Evolutionary conservation across 208 protist species (phyloP).

Genomic region (Acanthamoeba castellanii): DNA sequence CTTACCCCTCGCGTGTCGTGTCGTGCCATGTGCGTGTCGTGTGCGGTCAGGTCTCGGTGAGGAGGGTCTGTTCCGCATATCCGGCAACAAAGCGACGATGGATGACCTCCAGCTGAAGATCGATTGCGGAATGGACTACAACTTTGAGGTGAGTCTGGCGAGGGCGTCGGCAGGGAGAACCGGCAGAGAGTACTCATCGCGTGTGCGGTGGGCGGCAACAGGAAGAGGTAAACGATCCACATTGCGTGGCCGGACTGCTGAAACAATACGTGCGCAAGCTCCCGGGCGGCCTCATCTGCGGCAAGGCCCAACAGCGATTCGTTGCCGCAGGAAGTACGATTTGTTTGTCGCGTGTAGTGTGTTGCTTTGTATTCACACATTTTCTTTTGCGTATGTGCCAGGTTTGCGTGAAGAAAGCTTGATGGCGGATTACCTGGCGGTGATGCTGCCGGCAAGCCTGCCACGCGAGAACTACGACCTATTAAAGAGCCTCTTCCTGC

Average conservation of each 20-base stretch:
- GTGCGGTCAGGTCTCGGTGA: constrained; percentile 15
- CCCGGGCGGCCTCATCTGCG: constrained; percentile 5
- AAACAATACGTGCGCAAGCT: constrained; percentile 69
- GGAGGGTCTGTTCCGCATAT: constrained; percentile 65
- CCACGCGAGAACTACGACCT: constrained; percentile 60
- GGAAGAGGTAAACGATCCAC: constrained; percentile 60
- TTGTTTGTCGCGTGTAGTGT: not conserved
- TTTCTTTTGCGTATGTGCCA: not conserved
- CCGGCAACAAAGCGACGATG: constrained; percentile 54
- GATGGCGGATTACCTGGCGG: constrained; percentile 49
- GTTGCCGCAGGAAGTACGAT: constrained; percentile 21
- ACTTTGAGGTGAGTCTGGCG: not conserved
- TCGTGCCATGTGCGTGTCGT: not conserved
- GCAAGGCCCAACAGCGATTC: constrained; percentile 62
- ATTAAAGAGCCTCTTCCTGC: constrained; percentile 36
- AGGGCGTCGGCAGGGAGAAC: not conserved
- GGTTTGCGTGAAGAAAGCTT: constrained; percentile 18
- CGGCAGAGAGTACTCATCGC: not conserved
- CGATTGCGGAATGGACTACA: constrained; percentile 51
- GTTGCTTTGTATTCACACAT: not conserved
- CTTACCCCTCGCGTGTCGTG: not conserved
- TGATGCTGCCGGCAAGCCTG: constrained; percentile 61
- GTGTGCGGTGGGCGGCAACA: not conserved
- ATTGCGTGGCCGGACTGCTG: constrained; percentile 72
- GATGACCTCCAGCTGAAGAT: constrained; percentile 63